Percentiles rank a stretch among this genome's conserved stretches.
phyloP scores from a whole-genome alignment of 1,284 basidiomycete genomes.

The Cystobasidium sp. region DNA sequence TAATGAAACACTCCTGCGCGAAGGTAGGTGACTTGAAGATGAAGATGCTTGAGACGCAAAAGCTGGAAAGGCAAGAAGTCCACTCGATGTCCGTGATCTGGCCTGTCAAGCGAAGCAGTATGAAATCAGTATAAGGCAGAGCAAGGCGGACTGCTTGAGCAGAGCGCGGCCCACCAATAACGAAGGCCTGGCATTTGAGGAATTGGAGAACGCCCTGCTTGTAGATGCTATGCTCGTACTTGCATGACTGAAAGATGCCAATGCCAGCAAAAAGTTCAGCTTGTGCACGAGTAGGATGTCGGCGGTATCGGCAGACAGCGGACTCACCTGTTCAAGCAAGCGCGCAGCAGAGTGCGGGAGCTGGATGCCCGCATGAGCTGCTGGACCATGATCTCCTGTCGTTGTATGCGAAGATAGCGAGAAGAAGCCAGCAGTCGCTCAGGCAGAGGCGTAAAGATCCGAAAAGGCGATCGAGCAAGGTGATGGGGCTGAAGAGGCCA shows the following conservation, averaged over 20 bases:
- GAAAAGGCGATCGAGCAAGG: slow-evolving; percentile 6
- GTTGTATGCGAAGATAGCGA: neutral
- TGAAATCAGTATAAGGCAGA: neutral
- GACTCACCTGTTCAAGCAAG: slow-evolving; percentile 3
- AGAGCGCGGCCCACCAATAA: neutral
- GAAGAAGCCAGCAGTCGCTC: neutral
- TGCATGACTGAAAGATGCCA: slow-evolving; percentile 8
- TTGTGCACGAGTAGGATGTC: neutral
- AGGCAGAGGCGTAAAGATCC: neutral
- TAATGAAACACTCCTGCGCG: slow-evolving; percentile 23
- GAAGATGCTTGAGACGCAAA: neutral
- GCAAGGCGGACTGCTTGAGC: too few species aligned
- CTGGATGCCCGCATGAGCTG: slow-evolving; percentile 17
- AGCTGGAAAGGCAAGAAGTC: slow-evolving; percentile 8
- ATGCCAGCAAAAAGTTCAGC: slow-evolving; percentile 18
- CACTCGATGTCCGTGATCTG: slow-evolving; percentile 5
- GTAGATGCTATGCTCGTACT: neutral
- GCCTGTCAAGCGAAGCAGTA: neutral
- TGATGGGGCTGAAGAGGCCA: neutral
- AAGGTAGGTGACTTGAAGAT: slow-evolving; percentile 12
- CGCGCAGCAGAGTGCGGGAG: slow-evolving; percentile 6
- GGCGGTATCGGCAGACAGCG: neutral
- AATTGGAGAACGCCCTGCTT: slow-evolving; percentile 5
- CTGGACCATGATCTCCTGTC: slow-evolving; percentile 7
- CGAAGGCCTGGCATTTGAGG: neutral